A percentile compares a stretch with the other conserved stretches of the same genome.
These are phyloP conservation scores for Nemania sp. DNA, from an alignment of 2,329 filamentous ascomycete species.

Conservation along the genomic window DNA sequence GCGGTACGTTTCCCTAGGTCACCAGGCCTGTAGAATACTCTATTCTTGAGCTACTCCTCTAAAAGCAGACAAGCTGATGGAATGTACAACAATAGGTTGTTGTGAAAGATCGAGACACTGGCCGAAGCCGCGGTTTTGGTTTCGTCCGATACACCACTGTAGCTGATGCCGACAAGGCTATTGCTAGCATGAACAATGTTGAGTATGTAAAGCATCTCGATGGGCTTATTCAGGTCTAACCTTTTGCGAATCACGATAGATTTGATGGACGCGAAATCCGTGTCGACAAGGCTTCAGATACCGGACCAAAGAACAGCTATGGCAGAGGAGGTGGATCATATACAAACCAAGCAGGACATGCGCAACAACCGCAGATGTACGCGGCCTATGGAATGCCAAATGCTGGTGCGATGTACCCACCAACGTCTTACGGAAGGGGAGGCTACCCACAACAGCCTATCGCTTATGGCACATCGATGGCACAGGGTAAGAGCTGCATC, in stretches of 20 bases:
- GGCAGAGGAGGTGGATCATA: conserved; percentile 53
- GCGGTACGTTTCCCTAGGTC: conserved; percentile 75
- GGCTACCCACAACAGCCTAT: conserved; percentile 54
- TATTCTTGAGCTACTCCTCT: background rate
- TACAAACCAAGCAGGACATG: conserved; percentile 52
- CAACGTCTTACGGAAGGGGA: conserved; percentile 57
- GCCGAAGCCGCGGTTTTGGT: conserved; percentile 95
- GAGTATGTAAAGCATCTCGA: conserved; percentile 72
- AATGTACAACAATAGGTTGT: conserved; percentile 75
- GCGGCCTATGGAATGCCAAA: conserved; percentile 54
- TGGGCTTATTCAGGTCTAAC: background rate
- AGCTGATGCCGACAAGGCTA: conserved; percentile 80
- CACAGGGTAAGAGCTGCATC: conserved; percentile 55
- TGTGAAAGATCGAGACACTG: conserved; percentile 96
- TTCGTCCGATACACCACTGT: conserved; percentile 91
- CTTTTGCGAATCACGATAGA: conserved; percentile 58
- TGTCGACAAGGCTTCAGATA: conserved; percentile 94
- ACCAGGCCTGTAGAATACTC: background rate
- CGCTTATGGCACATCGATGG: conserved; percentile 58
- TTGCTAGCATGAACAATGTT: conserved; percentile 84
- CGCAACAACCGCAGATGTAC: conserved; percentile 52
- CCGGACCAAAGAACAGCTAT: conserved; percentile 70
- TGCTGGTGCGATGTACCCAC: conserved; percentile 54
- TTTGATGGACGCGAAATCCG: conserved; percentile 96
- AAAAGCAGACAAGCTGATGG: conserved; percentile 17